Conservation (phyloP, 2,329 filamentous ascomycete species). For the Parafenestella ontariensis region DNA sequence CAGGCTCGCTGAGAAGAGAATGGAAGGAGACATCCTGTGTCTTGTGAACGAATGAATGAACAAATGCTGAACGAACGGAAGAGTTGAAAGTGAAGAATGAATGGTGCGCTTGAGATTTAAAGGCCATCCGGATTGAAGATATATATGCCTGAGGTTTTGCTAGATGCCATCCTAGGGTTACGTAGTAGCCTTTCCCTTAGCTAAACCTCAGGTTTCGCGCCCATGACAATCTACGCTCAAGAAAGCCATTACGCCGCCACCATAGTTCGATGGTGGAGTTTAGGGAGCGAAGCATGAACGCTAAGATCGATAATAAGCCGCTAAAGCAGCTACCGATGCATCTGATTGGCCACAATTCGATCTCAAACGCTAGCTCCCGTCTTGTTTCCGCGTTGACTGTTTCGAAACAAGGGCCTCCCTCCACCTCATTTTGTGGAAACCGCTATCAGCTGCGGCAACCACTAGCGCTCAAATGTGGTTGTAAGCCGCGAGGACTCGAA, state of each 20-base stretch:
- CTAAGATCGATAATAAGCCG: conserved; percentile 1
- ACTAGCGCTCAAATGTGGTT: background rate
- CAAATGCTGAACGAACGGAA: conserved; percentile 1
- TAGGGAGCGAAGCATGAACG: conserved; percentile 15
- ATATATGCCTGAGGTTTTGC: conserved; percentile 6
- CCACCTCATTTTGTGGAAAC: background rate
- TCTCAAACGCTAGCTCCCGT: conserved; percentile 21
- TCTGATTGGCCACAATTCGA: conserved; percentile 4
- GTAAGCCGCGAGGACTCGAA: background rate
- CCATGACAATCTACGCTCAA: conserved; percentile 8
- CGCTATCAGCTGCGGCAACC: background rate
- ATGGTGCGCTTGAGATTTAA: background rate
- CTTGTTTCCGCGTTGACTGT: conserved; percentile 13
- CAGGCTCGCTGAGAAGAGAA: conserved; percentile 31
- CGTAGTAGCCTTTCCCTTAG: background rate
- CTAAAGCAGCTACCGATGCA: background rate
- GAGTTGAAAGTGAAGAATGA: conserved; percentile 3
- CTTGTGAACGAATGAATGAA: conserved; percentile 20
- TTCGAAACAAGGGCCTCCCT: conserved; percentile 19
- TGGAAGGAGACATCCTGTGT: conserved; percentile 43
- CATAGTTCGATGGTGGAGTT: conserved; percentile 3
- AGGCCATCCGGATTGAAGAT: background rate
- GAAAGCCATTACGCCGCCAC: conserved; percentile 9
- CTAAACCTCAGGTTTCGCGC: conserved; percentile 6
- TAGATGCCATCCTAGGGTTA: background rate